These are phyloP conservation scores for Cutaneotrichosporon daszewskae DNA, from an alignment of 1,284 basidiomycete genomes.

Conservation along the genomic window DNA sequence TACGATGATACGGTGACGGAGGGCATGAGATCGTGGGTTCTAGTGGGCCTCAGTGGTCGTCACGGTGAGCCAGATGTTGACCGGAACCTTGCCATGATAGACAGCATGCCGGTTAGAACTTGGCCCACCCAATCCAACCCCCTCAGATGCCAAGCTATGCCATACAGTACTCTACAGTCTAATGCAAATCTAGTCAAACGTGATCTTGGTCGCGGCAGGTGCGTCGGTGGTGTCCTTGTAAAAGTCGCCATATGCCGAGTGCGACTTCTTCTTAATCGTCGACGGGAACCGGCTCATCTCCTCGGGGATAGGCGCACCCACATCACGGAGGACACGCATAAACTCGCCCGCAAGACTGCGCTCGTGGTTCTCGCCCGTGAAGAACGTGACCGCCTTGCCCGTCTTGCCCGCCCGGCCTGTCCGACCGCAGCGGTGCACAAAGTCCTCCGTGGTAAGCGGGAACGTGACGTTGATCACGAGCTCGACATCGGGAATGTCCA, in stretches of 20 bases:
- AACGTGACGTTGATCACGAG: slow-evolving; percentile 94
- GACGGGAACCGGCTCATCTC: slow-evolving; percentile 85
- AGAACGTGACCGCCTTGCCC: slow-evolving; percentile 94
- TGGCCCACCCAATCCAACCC: not conserved
- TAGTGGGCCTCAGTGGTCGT: too few relatives aligned
- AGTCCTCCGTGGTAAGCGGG: slow-evolving; percentile 83
- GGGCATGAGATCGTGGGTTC: too few relatives aligned
- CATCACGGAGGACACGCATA: slow-evolving; percentile 83
- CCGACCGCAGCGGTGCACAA: slow-evolving; percentile 94
- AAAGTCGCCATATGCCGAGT: slow-evolving; percentile 58
- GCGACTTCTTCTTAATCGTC: slow-evolving; percentile 88
- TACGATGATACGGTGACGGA: too few relatives aligned
- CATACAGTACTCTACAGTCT: not conserved
- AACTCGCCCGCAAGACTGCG: slow-evolving; percentile 87
- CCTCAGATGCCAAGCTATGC: not conserved
- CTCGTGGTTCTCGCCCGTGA: slow-evolving; percentile 84
- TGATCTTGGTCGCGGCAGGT: slow-evolving; percentile 80
- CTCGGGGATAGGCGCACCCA: slow-evolving; percentile 65
- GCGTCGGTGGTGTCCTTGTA: slow-evolving; percentile 70
- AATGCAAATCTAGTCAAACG: slow-evolving; percentile 55
- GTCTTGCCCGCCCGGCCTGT: slow-evolving; percentile 88
- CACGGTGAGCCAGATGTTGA: too few relatives aligned
- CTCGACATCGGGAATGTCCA: slow-evolving; percentile 95
- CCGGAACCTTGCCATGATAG: too few relatives aligned
- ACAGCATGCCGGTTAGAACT: too few relatives aligned